Evolutionary conservation across 805 yeast species (phyloP).

Genomic region (Starmera amethionina): DNA sequence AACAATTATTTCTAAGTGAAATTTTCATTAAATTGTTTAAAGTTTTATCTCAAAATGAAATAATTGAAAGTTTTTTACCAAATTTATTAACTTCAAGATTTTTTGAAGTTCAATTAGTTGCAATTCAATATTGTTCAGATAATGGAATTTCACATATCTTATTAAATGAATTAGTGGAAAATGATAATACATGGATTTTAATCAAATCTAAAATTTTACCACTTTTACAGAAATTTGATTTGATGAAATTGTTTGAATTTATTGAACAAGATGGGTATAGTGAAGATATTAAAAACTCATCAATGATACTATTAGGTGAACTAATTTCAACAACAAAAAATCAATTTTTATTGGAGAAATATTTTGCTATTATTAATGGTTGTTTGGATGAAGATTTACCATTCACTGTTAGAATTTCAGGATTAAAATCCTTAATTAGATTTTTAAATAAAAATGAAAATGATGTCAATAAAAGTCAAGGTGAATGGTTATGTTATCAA

Average conservation of each 20-base stretch:
- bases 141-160: conserved; percentile 1
- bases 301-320: conserved; percentile 45
- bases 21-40: conserved; percentile 22
- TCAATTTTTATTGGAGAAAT: conserved; percentile 11
- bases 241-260: conserved; percentile 20
- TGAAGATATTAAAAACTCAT: conserved; percentile 37
- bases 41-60: no score
- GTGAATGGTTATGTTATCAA: conserved; percentile 22
- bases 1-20: conserved; percentile 34
- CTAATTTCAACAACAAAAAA: conserved; percentile 23
- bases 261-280: conserved; percentile 23
- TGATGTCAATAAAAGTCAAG: conserved; percentile 5
- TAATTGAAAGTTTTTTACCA: conserved; percentile 19
- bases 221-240: conserved; percentile 12
- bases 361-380: conserved; percentile 22
- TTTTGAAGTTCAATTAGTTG: conserved; percentile 36
- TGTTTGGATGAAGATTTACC: conserved; percentile 34
- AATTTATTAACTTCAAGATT: conserved; percentile 27
- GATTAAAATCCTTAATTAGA: conserved; percentile 32
- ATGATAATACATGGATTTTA: conserved; percentile 28
- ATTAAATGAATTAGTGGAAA: conserved; percentile 14
- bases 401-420: conserved; percentile 33
- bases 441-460: conserved; percentile 7
- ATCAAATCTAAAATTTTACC: conserved; percentile 30
- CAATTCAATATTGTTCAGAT: conserved; percentile 24